phyloP scores from a whole-genome alignment of 345 rosid species.

The Ceriops zippeliana region DNA sequence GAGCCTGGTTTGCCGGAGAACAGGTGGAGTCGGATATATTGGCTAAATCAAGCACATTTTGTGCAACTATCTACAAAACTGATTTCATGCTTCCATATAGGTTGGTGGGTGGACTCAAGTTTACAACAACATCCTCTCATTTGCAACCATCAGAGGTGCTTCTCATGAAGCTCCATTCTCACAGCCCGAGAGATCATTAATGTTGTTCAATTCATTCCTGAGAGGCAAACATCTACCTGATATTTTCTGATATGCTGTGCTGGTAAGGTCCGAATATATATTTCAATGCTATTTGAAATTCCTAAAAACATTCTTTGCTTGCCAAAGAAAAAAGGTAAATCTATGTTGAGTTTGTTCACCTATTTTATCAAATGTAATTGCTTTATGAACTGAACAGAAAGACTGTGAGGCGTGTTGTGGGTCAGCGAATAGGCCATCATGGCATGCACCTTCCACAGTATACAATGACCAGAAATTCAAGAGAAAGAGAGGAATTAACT shows the following conservation, averaged over 20 bases:
- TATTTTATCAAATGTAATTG: conserved; percentile 1
- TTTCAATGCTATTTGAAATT: neutral
- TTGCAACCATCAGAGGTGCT: conserved; percentile 97
- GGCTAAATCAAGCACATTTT: neutral
- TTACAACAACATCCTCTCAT: conserved; percentile 34
- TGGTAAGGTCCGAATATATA: neutral
- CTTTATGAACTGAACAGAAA: neutral
- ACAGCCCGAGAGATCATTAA: conserved; percentile 93
- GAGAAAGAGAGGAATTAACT: too few species aligned
- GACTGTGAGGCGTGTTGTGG: neutral
- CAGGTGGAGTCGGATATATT: conserved; percentile 45
- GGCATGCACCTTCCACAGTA: too few species aligned
- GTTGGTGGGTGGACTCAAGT: conserved; percentile 88
- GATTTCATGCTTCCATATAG: conserved; percentile 1
- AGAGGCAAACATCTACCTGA: conserved; percentile 60
- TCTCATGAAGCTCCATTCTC: conserved; percentile 95
- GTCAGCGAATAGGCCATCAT: neutral
- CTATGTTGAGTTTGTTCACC: neutral
- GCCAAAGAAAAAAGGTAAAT: neutral
- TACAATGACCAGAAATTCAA: too few species aligned
- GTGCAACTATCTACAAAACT: neutral
- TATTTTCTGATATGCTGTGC: conserved; percentile 14
- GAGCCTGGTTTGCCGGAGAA: conserved; percentile 89
- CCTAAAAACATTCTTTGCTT: neutral
- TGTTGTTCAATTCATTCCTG: conserved; percentile 71